Evolutionary conservation across 2,329 filamentous ascomycete genomes (phyloP).

Genomic region (Aureobasidium sp.): DNA sequence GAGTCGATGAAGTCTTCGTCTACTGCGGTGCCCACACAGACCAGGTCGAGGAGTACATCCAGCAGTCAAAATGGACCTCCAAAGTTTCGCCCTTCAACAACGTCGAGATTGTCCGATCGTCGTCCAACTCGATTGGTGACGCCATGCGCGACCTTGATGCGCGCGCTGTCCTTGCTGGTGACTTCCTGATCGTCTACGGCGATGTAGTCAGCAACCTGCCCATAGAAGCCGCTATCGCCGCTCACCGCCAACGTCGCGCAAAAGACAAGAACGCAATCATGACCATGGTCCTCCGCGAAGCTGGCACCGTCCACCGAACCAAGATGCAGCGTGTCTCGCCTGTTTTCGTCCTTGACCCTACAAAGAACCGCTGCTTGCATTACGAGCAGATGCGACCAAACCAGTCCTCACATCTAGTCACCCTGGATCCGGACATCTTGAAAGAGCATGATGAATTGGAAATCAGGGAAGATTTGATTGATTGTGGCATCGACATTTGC

Average conservation of each 20-base stretch:
- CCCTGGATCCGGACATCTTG: constrained; percentile 73
- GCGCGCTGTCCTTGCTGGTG: constrained; percentile 74
- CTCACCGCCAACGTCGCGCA: constrained; percentile 71
- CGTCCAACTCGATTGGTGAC: constrained; percentile 82
- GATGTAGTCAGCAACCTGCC: constrained; percentile 86
- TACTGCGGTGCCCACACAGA: constrained; percentile 86
- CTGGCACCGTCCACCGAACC: constrained; percentile 66
- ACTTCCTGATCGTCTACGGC: constrained; percentile 88
- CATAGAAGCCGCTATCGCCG: constrained; percentile 69
- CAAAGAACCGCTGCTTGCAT: constrained; percentile 74
- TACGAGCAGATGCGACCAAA: constrained; percentile 83
- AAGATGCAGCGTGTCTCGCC: constrained; percentile 68
- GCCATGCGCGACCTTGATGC: constrained; percentile 90
- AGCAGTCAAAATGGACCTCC: constrained; percentile 66
- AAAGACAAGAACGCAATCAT: constrained; percentile 93
- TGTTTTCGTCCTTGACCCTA: constrained; percentile 78
- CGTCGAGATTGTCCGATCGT: constrained; percentile 79
- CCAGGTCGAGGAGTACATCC: constrained; percentile 79
- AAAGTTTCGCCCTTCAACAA: constrained; percentile 72
- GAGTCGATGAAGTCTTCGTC: constrained; percentile 88
- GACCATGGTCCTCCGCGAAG: constrained; percentile 85
- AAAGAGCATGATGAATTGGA: constrained; percentile 69
- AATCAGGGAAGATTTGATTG: constrained; percentile 78
- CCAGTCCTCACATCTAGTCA: constrained; percentile 57
- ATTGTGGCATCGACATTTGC: constrained; percentile 94